Conservation (phyloP, 352 stramenopile species). For the Aphanomyces astaci region DNA sequence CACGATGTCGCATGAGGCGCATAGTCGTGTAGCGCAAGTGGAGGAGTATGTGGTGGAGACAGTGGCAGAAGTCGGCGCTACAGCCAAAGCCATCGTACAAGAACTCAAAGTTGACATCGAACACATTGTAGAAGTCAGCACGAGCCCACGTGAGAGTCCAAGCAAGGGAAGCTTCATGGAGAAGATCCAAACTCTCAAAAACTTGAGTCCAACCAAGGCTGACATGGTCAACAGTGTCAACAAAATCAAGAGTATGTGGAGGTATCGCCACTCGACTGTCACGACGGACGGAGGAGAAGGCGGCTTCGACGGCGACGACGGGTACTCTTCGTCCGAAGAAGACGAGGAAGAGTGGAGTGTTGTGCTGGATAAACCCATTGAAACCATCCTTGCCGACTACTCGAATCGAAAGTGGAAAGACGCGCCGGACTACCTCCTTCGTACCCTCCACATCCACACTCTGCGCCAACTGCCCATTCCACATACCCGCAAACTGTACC, state of each 20-base stretch:
- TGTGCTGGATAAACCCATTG: neutral
- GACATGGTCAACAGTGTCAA: constrained; percentile 2
- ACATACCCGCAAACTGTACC: neutral
- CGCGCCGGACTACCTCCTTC: neutral
- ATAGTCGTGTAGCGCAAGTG: neutral
- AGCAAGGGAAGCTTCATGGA: neutral
- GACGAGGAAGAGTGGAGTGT: constrained; percentile 15
- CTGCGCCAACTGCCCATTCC: constrained; percentile 5
- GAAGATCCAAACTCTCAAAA: neutral
- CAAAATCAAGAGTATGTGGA: constrained; percentile 2
- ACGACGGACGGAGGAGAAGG: constrained; percentile 4
- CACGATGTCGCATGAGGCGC: neutral
- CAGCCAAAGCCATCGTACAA: neutral
- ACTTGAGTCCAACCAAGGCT: neutral
- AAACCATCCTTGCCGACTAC: constrained; percentile 1
- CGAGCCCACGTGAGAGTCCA: neutral
- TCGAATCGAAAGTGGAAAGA: constrained; percentile 5
- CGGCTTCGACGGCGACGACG: too few species aligned
- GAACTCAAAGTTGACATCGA: neutral
- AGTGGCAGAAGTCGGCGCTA: neutral
- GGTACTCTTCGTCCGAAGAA: constrained; percentile 16
- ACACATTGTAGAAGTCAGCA: neutral
- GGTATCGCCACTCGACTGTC: neutral
- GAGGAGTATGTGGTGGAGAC: neutral
- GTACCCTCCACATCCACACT: neutral